A percentile compares a stretch with the other conserved stretches of the same genome.
Evolutionary conservation across 495 filamentous ascomycete species (phyloP).

Genomic region (Chaetomium cochliodes): DNA sequence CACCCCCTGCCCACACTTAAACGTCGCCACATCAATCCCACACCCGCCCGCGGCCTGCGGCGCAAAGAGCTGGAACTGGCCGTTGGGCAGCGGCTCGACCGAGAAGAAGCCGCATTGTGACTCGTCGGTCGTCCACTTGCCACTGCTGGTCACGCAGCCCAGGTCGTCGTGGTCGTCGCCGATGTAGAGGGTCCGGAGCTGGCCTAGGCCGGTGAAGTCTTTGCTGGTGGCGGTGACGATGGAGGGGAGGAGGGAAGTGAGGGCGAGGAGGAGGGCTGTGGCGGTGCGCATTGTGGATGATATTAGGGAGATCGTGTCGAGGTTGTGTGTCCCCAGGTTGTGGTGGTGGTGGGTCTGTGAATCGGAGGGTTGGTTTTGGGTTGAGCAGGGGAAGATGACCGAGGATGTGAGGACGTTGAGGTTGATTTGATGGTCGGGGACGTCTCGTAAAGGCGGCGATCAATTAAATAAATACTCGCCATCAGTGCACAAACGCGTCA

Average conservation of each 20-base stretch:
- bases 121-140: constrained; percentile 23
- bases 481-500: neutral
- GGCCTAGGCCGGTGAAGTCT: constrained; percentile 17
- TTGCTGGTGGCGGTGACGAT: neutral
- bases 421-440: no score
- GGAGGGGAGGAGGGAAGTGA: neutral
- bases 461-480: no score
- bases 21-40: constrained; percentile 10
- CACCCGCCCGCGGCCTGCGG: neutral
- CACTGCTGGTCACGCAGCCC: constrained; percentile 21
- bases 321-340: no score
- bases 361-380: no score
- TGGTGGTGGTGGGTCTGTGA: no score
- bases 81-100: neutral
- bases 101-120: constrained; percentile 18
- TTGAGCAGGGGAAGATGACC: no score
- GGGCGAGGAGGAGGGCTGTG: neutral
- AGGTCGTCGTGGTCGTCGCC: constrained; percentile 14
- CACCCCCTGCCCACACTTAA: constrained; percentile 9
- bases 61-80: constrained; percentile 7
- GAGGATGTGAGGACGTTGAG: no score
- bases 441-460: no score
- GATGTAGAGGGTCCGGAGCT: constrained; percentile 23
- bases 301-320: neutral
- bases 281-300: neutral